Evolutionary conservation across 768 basidiomycete genomes (phyloP), one percentile per base, ranked within the genome.

Genomic region (Psilocybe subaeruginosa): DNA sequence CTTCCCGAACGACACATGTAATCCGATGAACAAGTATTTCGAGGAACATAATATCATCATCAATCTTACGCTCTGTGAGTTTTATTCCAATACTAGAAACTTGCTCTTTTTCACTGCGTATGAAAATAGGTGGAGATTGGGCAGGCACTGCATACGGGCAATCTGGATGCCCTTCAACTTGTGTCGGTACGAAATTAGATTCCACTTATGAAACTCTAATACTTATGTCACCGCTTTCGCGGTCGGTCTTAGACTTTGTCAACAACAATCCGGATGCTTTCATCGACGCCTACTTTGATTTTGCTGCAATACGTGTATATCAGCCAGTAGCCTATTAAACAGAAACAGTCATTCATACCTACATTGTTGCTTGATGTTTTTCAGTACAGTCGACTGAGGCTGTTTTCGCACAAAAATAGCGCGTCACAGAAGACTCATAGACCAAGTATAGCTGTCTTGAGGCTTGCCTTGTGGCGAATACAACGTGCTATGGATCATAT

Each of bases 201-300:
- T n/a, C 14, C 19, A 47, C 29, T 47, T 9, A 29, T 43, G 7
- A 50, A 16, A 9, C n/a, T 43, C 19, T 29, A 23, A 23, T 23
- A 1, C 23, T 35, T 2, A 17, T 27, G n/a, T n/a, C 30, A n/a
- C 17, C 30, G 27, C 11, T 49, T 37, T 23, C 51, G 41, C 39
- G 12, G n/a, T 50, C 12, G 12, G 16, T 19, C n/a, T 14, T 41
- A 35, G 86, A 84, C 54, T 85, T 75, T 68, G 88, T 90, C 56
- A 80, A 85, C 74, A 78, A 78, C 65, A 86, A 89, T 70, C 90
- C 91, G 0, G 63, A 66, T 8, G 83, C 84, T 9, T 92, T 91
- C 72, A 47, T 64, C n/a, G 73, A 85, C 14, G 89, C 91, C 1
- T 91, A 82, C 76, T 92, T 90, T 75, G 82, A 90, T 41, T 79